Evolutionary conservation across 2,329 filamentous ascomycete species (phyloP).

Genomic region (Fusarium decemcellulare): DNA sequence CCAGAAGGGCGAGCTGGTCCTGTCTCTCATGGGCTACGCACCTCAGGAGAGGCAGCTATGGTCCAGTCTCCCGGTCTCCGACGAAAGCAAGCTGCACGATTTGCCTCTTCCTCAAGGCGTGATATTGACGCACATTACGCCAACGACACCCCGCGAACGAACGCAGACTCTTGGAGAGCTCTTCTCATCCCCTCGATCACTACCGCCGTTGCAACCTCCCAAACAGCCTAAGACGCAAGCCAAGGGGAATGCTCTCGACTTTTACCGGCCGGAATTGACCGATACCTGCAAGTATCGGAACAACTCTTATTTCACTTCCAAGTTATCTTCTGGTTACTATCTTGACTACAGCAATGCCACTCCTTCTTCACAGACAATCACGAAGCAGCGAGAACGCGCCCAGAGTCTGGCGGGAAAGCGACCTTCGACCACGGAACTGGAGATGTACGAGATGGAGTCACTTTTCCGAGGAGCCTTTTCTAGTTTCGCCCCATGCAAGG

Average conservation of each 20-base stretch:
- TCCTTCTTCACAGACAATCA: conserved; percentile 66
- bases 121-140: conserved; percentile 58
- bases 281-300: conserved; percentile 68
- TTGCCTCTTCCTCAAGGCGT: conserved; percentile 81
- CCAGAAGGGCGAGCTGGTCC: conserved; percentile 67
- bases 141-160: conserved; percentile 59
- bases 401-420: conserved; percentile 75
- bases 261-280: conserved; percentile 67
- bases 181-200: conserved; percentile 76
- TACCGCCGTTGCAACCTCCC: conserved; percentile 78
- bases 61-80: conserved; percentile 77
- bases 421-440: conserved; percentile 67
- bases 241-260: conserved; percentile 71
- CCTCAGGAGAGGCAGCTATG: conserved; percentile 84
- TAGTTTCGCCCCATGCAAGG: conserved; percentile 82
- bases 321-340: conserved; percentile 77
- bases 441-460: conserved; percentile 78
- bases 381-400: conserved; percentile 79
- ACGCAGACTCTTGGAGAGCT: conserved; percentile 79
- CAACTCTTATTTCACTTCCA: conserved; percentile 76
- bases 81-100: conserved; percentile 50
- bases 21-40: conserved; percentile 84
- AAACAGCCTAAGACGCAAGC: conserved; percentile 79
- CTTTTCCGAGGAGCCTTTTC: conserved; percentile 85
- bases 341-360: conserved; percentile 78